Percentiles rank a stretch among this genome's conserved stretches.
Conservation (phyloP, 192 early-diverging fungal genomes). For the Umbelopsis sp. region DNA sequence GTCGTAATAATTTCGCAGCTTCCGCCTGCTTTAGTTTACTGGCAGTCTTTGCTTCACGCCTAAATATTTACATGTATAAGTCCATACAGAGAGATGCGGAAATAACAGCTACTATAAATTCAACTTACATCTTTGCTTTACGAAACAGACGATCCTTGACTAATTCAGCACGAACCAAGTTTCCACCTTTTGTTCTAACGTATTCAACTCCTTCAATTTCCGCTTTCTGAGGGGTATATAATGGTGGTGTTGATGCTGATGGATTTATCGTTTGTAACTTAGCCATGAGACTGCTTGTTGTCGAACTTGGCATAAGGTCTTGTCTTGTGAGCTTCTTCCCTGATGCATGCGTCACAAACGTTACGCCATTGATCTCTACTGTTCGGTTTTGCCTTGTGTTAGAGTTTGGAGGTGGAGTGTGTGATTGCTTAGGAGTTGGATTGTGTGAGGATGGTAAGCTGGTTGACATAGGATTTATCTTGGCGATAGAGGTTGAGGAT, state of each 20-base stretch:
- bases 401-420: background rate
- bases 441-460: background rate
- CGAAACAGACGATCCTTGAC: conserved; percentile 28
- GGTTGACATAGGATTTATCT: background rate
- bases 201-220: conserved; percentile 36
- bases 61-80: background rate
- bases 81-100: background rate
- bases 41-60: background rate
- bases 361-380: conserved; percentile 40
- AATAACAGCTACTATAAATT: background rate
- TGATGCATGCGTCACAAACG: conserved; percentile 34
- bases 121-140: conserved; percentile 28
- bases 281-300: background rate
- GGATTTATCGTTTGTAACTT: background rate
- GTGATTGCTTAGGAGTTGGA: background rate
- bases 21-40: background rate
- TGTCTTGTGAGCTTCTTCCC: conserved; percentile 41
- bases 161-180: conserved; percentile 38
- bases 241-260: background rate
- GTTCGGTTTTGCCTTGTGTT: background rate
- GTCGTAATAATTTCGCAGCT: background rate
- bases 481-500: background rate
- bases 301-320: background rate
- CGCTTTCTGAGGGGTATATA: conserved; percentile 33
- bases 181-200: conserved; percentile 40